phyloP scores from a whole-genome alignment of 2,329 filamentous ascomycete species.

The Fusarium fracticaudum region DNA sequence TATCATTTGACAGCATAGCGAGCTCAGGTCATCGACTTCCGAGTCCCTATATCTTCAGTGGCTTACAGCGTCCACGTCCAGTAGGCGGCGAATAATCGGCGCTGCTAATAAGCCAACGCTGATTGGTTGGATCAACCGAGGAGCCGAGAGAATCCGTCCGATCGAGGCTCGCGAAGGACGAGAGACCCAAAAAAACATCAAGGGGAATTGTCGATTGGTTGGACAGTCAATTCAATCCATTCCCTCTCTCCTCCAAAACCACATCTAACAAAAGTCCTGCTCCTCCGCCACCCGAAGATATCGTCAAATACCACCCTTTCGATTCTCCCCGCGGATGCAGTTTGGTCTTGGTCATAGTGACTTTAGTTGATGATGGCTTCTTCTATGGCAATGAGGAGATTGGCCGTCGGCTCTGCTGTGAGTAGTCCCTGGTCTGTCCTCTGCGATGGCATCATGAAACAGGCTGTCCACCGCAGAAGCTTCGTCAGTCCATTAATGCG shows the following conservation, averaged over 20 bases:
- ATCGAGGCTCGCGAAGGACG: constrained; percentile 39
- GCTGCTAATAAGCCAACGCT: constrained; percentile 43
- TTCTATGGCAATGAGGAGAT: constrained; percentile 71
- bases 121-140: constrained; percentile 51
- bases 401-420: constrained; percentile 66
- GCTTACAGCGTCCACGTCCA: constrained; percentile 15
- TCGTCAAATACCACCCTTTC: constrained; percentile 32
- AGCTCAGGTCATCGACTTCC: constrained; percentile 17
- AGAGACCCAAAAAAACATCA: constrained; percentile 40
- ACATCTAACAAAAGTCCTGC: constrained; percentile 40
- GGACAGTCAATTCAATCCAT: constrained; percentile 17
- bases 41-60: constrained; percentile 29
- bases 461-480: constrained; percentile 15
- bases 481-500: constrained; percentile 11
- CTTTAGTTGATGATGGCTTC: constrained; percentile 62
- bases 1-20: neutral
- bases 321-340: constrained; percentile 47
- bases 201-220: constrained; percentile 40
- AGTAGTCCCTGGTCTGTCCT: constrained; percentile 47
- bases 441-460: constrained; percentile 23
- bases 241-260: constrained; percentile 25
- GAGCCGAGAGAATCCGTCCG: constrained; percentile 46
- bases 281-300: constrained; percentile 40
- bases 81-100: constrained; percentile 22
- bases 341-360: constrained; percentile 42